Evolutionary conservation across 306 rosid genomes (phyloP), one percentile per base, ranked within the genome.

Genomic region (Cucurbita moschata): DNA sequence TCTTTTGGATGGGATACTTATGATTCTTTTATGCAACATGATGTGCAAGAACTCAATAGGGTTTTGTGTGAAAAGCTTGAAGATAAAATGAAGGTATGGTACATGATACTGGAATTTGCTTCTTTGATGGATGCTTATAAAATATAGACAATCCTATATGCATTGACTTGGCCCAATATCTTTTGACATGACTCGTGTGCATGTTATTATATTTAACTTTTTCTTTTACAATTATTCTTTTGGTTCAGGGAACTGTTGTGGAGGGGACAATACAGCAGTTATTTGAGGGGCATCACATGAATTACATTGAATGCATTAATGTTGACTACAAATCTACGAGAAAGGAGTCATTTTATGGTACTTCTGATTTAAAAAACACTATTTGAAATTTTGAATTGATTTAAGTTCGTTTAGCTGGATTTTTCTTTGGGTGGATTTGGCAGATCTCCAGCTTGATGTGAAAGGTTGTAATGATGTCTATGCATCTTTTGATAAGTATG

Each of bases 241-340:
- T 79, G 83, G 74, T 75, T 26, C 77, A 93, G 98, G 98, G 98
- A 82, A 93, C 96, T 83, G 96, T 88, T 78, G 98, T 93, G 60
- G 98, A 93, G 87, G 96, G 98, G 64, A 90, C 98, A 67, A 90
- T 93, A 81, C 97, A 93, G 11, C 81, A 90, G 79, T 82, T 93
- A 78, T 93, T 93, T 83, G 98, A 93, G 83, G 98, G 98, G 55
- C 98, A 90, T 80, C 96, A 90, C 79, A 93, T 93, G 98, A 93
- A 88, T 81, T 93, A 90, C 84, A 88, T 93, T 62, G 96, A 90
- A 77, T 93, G 98, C 84, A 88, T 93, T 61, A 86, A 87, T 78
- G 97, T 90, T 85, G 92, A 90, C 81, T 90, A 87, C 74, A 90
- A 88, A 81, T 93, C 98, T 19, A 90, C 97, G 44, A 86, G 97